phyloP scores from a whole-genome alignment of 192 early-diverging fungal species.

The Helicostylum pulchrum region DNA sequence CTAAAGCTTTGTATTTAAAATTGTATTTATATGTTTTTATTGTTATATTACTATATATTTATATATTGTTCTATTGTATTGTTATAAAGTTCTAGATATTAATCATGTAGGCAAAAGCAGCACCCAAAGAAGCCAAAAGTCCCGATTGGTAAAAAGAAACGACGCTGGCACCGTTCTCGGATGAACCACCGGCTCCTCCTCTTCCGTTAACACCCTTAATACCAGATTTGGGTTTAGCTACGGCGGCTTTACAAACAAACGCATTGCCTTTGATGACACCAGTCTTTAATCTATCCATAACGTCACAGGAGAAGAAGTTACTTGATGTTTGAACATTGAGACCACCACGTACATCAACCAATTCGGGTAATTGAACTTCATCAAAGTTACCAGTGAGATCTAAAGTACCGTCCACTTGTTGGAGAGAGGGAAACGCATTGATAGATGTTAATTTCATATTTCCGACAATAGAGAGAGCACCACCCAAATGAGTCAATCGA shows the following conservation, averaged over 20 bases:
- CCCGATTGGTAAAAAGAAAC: not conserved
- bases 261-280: slow-evolving; percentile 33
- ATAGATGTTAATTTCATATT: slow-evolving; percentile 58
- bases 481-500: slow-evolving; percentile 52
- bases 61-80: too few species aligned
- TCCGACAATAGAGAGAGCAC: slow-evolving; percentile 61
- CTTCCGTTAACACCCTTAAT: not conserved
- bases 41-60: too few species aligned
- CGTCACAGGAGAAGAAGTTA: slow-evolving; percentile 48
- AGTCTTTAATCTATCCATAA: slow-evolving; percentile 17
- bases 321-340: slow-evolving; percentile 58
- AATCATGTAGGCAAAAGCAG: too few species aligned
- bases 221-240: slow-evolving; percentile 21
- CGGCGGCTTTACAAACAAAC: slow-evolving; percentile 21
- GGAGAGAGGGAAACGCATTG: slow-evolving; percentile 53
- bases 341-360: slow-evolving; percentile 46
- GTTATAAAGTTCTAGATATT: too few species aligned
- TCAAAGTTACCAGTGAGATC: slow-evolving; percentile 57
- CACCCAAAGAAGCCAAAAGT: too few species aligned
- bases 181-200: not conserved
- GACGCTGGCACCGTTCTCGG: not conserved
- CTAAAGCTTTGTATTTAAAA: not conserved
- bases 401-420: slow-evolving; percentile 54
- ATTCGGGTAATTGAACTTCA: slow-evolving; percentile 49
- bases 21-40: not conserved